A percentile compares a stretch with the other conserved stretches of the same genome.
Conservation (phyloP, 2,329 filamentous ascomycete genomes). For the Pseudonectria buxi region DNA sequence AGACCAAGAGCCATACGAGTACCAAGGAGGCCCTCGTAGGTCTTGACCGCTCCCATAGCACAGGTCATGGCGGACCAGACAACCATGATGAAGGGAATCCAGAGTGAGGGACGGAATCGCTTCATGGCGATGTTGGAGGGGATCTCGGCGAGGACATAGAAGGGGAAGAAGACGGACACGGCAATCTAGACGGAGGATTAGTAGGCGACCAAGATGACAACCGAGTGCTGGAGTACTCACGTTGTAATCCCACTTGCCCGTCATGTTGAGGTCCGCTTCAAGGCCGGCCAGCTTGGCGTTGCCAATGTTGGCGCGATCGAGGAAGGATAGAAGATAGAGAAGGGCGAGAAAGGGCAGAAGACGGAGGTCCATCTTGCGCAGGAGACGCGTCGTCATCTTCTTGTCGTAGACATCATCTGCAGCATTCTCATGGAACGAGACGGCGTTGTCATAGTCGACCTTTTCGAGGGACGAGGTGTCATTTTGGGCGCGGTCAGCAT, state of each 20-base stretch:
- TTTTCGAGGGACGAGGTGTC: constrained; percentile 23
- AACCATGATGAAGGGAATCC: constrained; percentile 48
- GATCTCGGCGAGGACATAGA: constrained; percentile 47
- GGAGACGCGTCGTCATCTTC: constrained; percentile 39
- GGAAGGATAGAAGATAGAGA: constrained; percentile 50
- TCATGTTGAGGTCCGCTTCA: constrained; percentile 24
- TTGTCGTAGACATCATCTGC: constrained; percentile 23
- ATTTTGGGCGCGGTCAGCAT: constrained; percentile 4
- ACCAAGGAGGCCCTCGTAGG: constrained; percentile 42
- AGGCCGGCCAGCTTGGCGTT: constrained; percentile 56
- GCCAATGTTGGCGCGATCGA: constrained; percentile 34
- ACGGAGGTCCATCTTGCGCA: constrained; percentile 47
- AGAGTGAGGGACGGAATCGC: constrained; percentile 42
- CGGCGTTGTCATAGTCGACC: constrained; percentile 20
- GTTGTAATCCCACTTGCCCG: constrained; percentile 29
- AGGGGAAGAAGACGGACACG: constrained; percentile 46
- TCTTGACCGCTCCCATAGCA: constrained; percentile 46
- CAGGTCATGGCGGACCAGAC: constrained; percentile 42
- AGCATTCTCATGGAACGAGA: constrained; percentile 19
- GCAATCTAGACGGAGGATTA: constrained; percentile 26
- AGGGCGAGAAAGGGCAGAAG: constrained; percentile 54
- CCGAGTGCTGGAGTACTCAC: constrained; percentile 12
- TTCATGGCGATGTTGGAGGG: constrained; percentile 53
- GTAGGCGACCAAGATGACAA: background rate
- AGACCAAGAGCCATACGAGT: constrained; percentile 41